Conservation (phyloP, 805 yeast genomes). For the Candida suzukii region DNA sequence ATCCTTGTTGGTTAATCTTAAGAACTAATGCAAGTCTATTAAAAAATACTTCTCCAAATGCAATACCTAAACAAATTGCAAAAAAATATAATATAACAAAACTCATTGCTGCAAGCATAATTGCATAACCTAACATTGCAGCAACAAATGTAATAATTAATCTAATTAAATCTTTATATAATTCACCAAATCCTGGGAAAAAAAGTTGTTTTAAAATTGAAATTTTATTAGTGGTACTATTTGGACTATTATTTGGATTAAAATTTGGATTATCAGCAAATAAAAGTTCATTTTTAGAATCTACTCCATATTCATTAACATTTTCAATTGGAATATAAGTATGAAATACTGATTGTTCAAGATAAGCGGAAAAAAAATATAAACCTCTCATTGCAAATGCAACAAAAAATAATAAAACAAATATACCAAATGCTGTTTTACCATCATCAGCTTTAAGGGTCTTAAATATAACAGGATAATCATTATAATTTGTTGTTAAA, state of each 20-base stretch:
- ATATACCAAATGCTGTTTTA: conserved; percentile 70
- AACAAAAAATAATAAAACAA: conserved; percentile 49
- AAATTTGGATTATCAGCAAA: too few relatives aligned
- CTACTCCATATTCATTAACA: too few relatives aligned
- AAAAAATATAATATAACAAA: conserved; percentile 62
- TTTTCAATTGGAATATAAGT: too few relatives aligned
- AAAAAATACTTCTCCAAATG: conserved; percentile 65
- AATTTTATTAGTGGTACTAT: conserved; percentile 17
- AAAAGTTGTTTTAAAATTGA: conserved; percentile 21
- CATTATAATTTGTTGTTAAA: conserved; percentile 41
- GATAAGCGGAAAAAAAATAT: conserved; percentile 50
- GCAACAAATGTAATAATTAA: conserved; percentile 49
- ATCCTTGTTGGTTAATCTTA: conserved; percentile 27
- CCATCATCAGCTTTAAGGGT: conserved; percentile 43
- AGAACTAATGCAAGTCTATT: conserved; percentile 44
- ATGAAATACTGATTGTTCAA: conserved; percentile 62
- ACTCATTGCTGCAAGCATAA: conserved; percentile 78
- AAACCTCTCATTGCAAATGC: conserved; percentile 56
- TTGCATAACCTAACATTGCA: conserved; percentile 60
- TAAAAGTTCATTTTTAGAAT: too few relatives aligned
- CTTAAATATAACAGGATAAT: conserved; percentile 59
- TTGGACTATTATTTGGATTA: too few relatives aligned
- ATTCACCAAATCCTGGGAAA: conserved; percentile 26
- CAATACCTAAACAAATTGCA: conserved; percentile 63
- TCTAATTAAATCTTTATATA: conserved; percentile 49